Conservation (phyloP, 306 rosid genomes). For the Corylus avellana region DNA sequence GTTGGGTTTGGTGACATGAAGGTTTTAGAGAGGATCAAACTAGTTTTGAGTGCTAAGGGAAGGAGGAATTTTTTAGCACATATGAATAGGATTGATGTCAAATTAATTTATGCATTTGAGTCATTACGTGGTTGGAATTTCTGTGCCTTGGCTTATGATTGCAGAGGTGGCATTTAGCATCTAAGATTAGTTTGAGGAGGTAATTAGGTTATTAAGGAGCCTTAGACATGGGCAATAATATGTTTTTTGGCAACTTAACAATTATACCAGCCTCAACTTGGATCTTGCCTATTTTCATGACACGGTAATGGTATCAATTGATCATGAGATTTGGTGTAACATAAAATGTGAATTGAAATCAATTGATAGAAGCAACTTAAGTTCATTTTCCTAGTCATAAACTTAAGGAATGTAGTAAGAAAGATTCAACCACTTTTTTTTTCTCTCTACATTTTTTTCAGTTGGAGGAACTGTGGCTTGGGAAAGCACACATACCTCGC, state of each 20-base stretch:
- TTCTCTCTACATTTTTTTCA: background rate
- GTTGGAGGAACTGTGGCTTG: conserved; percentile 50
- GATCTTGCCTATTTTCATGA: background rate
- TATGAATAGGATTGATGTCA: background rate
- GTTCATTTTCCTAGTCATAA: background rate
- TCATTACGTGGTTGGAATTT: background rate
- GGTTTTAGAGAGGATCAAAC: too few relatives aligned
- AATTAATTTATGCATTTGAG: background rate
- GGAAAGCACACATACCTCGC: conserved; percentile 56
- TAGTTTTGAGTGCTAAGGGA: background rate
- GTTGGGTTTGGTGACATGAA: too few relatives aligned
- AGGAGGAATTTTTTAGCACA: background rate
- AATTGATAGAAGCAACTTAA: background rate
- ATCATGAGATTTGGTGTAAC: background rate
- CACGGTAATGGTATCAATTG: background rate
- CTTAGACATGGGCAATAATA: background rate
- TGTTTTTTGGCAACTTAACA: background rate
- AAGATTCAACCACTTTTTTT: background rate
- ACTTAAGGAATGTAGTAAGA: background rate
- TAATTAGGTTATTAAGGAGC: background rate
- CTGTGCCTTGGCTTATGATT: background rate
- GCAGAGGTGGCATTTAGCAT: background rate
- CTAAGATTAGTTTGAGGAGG: background rate
- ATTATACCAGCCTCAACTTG: background rate
- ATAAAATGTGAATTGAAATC: background rate